These are phyloP conservation scores for Metarhizium brunneum DNA, from an alignment of 2,329 filamentous ascomycete genomes.

Conservation along the genomic window DNA sequence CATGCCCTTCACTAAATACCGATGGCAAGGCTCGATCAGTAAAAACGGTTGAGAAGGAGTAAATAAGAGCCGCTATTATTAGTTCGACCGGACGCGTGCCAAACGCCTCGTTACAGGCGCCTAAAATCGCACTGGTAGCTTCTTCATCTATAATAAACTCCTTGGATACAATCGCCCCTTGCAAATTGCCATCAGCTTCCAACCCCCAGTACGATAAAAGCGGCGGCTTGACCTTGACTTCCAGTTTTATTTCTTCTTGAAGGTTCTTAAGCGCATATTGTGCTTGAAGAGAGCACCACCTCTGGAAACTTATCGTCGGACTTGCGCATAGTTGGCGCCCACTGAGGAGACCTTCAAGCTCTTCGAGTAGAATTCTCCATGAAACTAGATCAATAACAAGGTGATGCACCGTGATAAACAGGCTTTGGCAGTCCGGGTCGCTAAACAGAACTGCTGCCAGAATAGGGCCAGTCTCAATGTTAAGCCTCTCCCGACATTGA, in stretches of 20 bases:
- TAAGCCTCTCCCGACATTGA: background rate
- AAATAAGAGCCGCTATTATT: background rate
- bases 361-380: conserved; percentile 26
- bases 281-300: background rate
- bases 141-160: background rate
- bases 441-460: background rate
- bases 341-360: conserved; percentile 7
- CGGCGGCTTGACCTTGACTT: background rate
- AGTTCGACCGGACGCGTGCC: background rate
- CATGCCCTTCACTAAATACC: conserved; percentile 5
- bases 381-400: conserved; percentile 36
- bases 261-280: background rate
- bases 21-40: background rate
- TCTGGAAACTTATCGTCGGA: background rate
- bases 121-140: conserved; percentile 8
- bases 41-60: background rate
- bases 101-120: background rate
- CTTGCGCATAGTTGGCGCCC: background rate
- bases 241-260: background rate
- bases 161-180: background rate
- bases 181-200: background rate
- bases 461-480: conserved; percentile 1
- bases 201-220: background rate
- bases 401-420: conserved; percentile 8
- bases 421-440: background rate